A percentile compares a stretch with the other conserved stretches of the same genome.
Conservation (phyloP, 768 basidiomycete species). For the Rhizopogon roseolus region DNA sequence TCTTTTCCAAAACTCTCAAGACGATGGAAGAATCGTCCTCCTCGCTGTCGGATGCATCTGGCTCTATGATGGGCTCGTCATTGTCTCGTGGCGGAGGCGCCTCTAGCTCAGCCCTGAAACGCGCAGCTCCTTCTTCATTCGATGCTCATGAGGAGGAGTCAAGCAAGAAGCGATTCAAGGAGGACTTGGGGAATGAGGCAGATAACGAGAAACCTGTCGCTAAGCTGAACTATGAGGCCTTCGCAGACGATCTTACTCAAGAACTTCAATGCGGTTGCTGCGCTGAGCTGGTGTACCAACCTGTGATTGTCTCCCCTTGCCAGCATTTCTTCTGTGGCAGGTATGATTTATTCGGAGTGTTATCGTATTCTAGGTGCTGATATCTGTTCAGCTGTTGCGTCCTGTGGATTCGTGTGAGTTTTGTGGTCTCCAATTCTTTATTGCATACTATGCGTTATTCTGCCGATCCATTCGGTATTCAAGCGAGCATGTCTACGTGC, state of each 20-base stretch:
- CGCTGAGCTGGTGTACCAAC: slow-evolving; percentile 74
- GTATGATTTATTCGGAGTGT: slow-evolving; percentile 31
- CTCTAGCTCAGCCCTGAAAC: slow-evolving; percentile 40
- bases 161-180: slow-evolving; percentile 60
- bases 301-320: slow-evolving; percentile 79
- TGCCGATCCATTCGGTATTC: neutral
- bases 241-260: slow-evolving; percentile 61
- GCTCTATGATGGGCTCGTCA: slow-evolving; percentile 7
- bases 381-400: slow-evolving; percentile 57
- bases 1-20: slow-evolving; percentile 4
- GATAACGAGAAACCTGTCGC: slow-evolving; percentile 9
- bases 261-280: slow-evolving; percentile 87
- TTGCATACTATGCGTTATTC: neutral
- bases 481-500: no score
- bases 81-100: slow-evolving; percentile 10
- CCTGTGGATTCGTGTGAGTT: slow-evolving; percentile 80
- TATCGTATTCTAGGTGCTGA: slow-evolving; percentile 37
- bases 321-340: slow-evolving; percentile 92
- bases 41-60: slow-evolving; percentile 1
- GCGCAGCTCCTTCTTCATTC: slow-evolving; percentile 57
- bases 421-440: neutral
- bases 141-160: slow-evolving; percentile 41
- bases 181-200: slow-evolving; percentile 25
- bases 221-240: slow-evolving; percentile 18
- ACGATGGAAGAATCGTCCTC: slow-evolving; percentile 12